phyloP scores from a whole-genome alignment of 1,284 basidiomycete genomes.

The Ganoderma boninense region DNA sequence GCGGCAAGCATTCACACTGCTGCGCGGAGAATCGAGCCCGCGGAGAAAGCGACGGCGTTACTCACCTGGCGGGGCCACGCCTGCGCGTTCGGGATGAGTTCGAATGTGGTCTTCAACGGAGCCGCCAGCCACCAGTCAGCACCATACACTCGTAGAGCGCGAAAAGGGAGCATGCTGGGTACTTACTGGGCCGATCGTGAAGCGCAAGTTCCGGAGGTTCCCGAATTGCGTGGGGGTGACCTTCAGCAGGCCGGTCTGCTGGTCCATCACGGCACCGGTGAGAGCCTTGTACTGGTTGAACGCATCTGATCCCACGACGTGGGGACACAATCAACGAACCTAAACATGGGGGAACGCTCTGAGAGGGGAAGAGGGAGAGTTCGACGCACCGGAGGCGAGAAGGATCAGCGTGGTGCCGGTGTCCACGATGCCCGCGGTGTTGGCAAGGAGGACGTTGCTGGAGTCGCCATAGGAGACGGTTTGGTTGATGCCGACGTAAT shows the following conservation, averaged over 20 bases:
- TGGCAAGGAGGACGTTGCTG: conserved; percentile 49
- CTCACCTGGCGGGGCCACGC: conserved; percentile 20
- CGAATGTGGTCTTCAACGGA: conserved; percentile 5
- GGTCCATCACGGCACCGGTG: conserved; percentile 37
- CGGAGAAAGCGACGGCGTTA: not conserved
- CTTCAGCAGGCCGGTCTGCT: conserved; percentile 37
- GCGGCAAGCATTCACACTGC: no score
- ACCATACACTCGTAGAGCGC: not conserved
- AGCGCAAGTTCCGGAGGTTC: conserved; percentile 38
- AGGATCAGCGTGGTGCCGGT: conserved; percentile 56
- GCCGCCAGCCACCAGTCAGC: no score
- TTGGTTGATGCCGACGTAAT: conserved; percentile 72
- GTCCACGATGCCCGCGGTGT: conserved; percentile 68
- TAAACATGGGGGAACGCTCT: no score
- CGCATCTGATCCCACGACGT: conserved; percentile 10
- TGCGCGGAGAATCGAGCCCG: no score
- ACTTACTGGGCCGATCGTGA: conserved; percentile 34
- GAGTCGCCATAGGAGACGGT: conserved; percentile 57
- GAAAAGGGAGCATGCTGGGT: not conserved
- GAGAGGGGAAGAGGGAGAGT: not conserved
- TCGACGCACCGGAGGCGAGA: conserved; percentile 42
- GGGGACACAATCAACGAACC: no score
- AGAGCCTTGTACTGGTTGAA: conserved; percentile 33
- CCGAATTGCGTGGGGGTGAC: conserved; percentile 36
- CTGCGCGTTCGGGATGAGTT: conserved; percentile 24